Conservation (phyloP, 2,329 filamentous ascomycete species). For the Talaromyces rugulosus region DNA sequence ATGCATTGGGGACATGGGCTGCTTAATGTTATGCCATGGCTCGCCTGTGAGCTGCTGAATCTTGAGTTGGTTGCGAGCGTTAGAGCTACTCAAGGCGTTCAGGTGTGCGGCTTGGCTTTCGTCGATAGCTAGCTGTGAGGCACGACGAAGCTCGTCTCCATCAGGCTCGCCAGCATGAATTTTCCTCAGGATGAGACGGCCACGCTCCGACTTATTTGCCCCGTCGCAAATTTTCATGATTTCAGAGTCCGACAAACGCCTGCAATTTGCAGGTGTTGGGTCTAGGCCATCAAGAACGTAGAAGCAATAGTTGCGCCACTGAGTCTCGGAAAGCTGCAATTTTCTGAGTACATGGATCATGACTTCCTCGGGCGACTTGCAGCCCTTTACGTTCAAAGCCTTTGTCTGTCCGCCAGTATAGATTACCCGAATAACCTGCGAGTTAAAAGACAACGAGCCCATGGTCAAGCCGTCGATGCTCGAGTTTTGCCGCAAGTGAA, state of each 20-base stretch:
- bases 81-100: constrained; percentile 56
- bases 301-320: constrained; percentile 94
- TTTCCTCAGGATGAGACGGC: constrained; percentile 83
- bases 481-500: constrained; percentile 73
- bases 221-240: constrained; percentile 89
- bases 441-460: constrained; percentile 77
- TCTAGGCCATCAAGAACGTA: constrained; percentile 86
- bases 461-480: constrained; percentile 84
- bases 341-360: constrained; percentile 86
- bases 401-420: constrained; percentile 88
- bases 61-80: constrained; percentile 78
- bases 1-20: constrained; percentile 73
- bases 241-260: constrained; percentile 79
- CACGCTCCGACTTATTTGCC: constrained; percentile 76
- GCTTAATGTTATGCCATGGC: constrained; percentile 77
- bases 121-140: constrained; percentile 83
- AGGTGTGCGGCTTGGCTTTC: constrained; percentile 72
- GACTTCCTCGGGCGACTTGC: constrained; percentile 87
- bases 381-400: constrained; percentile 87
- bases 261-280: constrained; percentile 73
- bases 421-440: constrained; percentile 88
- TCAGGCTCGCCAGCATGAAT: constrained; percentile 91
- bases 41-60: constrained; percentile 86
- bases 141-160: constrained; percentile 76
- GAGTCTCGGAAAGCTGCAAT: constrained; percentile 80